Percentiles rank a stretch among this genome's conserved stretches.
phyloP scores from a whole-genome alignment of 164 flowering plant species.

The Chimonanthus praecox region DNA sequence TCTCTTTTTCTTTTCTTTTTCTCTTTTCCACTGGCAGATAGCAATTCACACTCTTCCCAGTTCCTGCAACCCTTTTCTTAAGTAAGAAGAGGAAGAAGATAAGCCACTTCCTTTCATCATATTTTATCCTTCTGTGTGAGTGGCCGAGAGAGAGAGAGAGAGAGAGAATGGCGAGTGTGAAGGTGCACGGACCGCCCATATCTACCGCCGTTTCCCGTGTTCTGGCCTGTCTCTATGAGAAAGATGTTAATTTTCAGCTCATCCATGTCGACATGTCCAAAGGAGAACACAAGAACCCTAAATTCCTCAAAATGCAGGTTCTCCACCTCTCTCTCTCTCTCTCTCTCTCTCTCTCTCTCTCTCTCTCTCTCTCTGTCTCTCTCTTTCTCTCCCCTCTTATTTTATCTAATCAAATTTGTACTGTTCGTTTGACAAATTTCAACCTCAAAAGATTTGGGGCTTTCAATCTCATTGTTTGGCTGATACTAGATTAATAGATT shows the following conservation, averaged over 20 bases:
- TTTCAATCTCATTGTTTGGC: too few relatives aligned
- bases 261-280: constrained; percentile 60
- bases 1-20: too few relatives aligned
- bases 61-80: too few relatives aligned
- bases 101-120: background rate
- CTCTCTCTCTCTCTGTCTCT: too few relatives aligned
- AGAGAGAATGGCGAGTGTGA: constrained; percentile 45
- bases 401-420: background rate
- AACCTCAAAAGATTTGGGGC: background rate
- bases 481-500: too few relatives aligned
- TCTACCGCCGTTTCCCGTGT: constrained; percentile 80
- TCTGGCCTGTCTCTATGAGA: constrained; percentile 63
- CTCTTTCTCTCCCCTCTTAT: background rate
- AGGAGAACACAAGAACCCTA: constrained; percentile 75
- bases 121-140: background rate
- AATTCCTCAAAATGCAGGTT: constrained; percentile 75
- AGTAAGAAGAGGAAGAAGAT: background rate
- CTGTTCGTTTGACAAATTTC: background rate
- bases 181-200: constrained; percentile 76
- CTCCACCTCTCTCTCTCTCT: background rate
- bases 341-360: too few relatives aligned
- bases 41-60: too few relatives aligned
- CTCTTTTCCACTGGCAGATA: too few relatives aligned
- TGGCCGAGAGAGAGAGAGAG: constrained; percentile 2
- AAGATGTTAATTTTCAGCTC: constrained; percentile 60